phyloP scores from a whole-genome alignment of 2,329 filamentous ascomycete genomes.

The Aspergillus quadricinctus region DNA sequence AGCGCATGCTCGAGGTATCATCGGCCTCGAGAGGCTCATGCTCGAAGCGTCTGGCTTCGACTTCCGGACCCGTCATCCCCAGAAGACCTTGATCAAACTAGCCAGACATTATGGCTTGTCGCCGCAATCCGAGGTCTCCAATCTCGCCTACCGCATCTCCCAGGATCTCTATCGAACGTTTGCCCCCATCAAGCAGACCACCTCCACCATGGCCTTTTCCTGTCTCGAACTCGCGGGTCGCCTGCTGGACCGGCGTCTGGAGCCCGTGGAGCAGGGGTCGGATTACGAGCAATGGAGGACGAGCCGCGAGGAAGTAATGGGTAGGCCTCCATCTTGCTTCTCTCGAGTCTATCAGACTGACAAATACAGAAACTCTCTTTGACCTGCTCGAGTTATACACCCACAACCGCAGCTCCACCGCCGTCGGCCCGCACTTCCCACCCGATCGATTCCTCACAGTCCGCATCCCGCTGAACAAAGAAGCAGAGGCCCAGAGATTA shows the following conservation, averaged over 20 bases:
- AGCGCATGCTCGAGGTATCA: conserved; percentile 69
- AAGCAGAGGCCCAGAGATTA: conserved; percentile 61
- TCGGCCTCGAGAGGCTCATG: conserved; percentile 86
- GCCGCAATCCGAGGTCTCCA: conserved; percentile 53
- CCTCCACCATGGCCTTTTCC: conserved; percentile 77
- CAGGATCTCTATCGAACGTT: conserved; percentile 92
- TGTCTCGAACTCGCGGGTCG: conserved; percentile 75
- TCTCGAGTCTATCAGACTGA: conserved; percentile 35
- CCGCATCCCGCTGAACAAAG: conserved; percentile 80
- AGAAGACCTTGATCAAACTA: conserved; percentile 79
- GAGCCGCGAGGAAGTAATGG: conserved; percentile 45
- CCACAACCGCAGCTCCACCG: conserved; percentile 70
- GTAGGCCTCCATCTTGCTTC: conserved; percentile 29
- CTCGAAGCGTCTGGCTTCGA: conserved; percentile 92
- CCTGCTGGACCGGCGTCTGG: conserved; percentile 55
- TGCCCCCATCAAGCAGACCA: conserved; percentile 83
- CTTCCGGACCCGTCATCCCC: conserved; percentile 83
- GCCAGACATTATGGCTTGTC: conserved; percentile 56
- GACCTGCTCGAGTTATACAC: conserved; percentile 92
- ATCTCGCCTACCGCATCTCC: conserved; percentile 73
- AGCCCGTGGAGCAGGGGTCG: conserved; percentile 44
- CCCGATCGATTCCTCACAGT: conserved; percentile 78
- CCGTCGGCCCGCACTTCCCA: conserved; percentile 67
- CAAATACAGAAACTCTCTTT: conserved; percentile 66
- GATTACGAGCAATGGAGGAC: conserved; percentile 50